Evolutionary conservation across 768 basidiomycete genomes (phyloP).

Genomic region (Tricholoma flavovirens): DNA sequence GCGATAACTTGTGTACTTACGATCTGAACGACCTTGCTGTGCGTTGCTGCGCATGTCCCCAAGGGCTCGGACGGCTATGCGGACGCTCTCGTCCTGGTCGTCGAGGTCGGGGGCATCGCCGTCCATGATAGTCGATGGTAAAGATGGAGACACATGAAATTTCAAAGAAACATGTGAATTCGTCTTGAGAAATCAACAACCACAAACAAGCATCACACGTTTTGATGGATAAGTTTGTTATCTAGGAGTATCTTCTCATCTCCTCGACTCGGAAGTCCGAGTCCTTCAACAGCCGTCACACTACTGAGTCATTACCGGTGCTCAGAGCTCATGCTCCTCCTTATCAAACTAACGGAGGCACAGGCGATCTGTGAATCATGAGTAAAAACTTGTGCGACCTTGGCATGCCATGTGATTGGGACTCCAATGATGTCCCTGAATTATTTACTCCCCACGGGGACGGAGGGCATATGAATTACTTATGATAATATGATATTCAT

Average conservation of each 20-base stretch:
- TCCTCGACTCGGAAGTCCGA: not conserved
- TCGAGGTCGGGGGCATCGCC: conserved; percentile 20
- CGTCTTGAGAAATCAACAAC: not conserved
- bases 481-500: too few relatives aligned
- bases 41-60: conserved; percentile 68
- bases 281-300: not conserved
- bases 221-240: not conserved
- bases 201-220: not conserved
- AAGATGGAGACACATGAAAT: conserved; percentile 8
- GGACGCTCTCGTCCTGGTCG: conserved; percentile 68
- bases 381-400: too few relatives aligned
- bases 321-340: too few relatives aligned
- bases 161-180: conserved; percentile 6
- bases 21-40: conserved; percentile 12
- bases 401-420: too few relatives aligned
- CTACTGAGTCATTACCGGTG: too few relatives aligned
- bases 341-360: too few relatives aligned
- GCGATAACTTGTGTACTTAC: conserved; percentile 3
- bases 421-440: too few relatives aligned
- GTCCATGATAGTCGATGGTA: conserved; percentile 15
- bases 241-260: not conserved
- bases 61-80: conserved; percentile 72
- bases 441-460: too few relatives aligned
- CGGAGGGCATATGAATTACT: too few relatives aligned
- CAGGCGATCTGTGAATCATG: too few relatives aligned